Percentiles rank a stretch among this genome's conserved stretches.
Conservation (phyloP, 441 rosid genomes). For the Populus hybrid region DNA sequence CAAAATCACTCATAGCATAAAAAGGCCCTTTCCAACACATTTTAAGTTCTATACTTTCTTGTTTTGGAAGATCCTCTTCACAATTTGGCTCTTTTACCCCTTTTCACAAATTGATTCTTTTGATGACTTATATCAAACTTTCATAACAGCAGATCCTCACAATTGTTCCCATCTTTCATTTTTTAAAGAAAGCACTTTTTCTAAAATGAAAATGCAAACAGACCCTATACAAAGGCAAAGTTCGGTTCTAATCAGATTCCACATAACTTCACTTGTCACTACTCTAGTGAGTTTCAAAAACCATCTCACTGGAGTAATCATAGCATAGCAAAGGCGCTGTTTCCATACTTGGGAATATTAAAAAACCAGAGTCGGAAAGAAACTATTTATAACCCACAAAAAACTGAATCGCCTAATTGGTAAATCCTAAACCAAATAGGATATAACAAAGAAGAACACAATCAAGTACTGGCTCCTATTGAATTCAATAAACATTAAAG, state of each 20-base stretch:
- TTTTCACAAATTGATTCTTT: neutral
- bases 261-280: neutral
- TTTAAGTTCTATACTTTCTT: neutral
- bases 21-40: neutral
- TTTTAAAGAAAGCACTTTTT: neutral
- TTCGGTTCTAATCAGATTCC: neutral
- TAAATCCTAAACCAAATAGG: neutral
- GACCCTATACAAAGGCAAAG: neutral
- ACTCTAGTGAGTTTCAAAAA: neutral
- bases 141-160: neutral
- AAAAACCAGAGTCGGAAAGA: neutral
- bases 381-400: neutral
- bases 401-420: neutral
- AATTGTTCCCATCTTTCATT: neutral
- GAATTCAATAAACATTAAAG: neutral
- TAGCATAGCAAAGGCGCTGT: neutral
- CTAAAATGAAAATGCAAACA: neutral
- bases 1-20: neutral
- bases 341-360: neutral
- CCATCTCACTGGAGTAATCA: neutral
- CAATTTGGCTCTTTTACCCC: neutral
- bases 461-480: neutral
- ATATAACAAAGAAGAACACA: neutral
- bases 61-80: neutral
- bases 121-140: neutral